These are phyloP conservation scores for Lenzites betulinus DNA, from an alignment of 768 basidiomycete genomes.

Conservation along the genomic window DNA sequence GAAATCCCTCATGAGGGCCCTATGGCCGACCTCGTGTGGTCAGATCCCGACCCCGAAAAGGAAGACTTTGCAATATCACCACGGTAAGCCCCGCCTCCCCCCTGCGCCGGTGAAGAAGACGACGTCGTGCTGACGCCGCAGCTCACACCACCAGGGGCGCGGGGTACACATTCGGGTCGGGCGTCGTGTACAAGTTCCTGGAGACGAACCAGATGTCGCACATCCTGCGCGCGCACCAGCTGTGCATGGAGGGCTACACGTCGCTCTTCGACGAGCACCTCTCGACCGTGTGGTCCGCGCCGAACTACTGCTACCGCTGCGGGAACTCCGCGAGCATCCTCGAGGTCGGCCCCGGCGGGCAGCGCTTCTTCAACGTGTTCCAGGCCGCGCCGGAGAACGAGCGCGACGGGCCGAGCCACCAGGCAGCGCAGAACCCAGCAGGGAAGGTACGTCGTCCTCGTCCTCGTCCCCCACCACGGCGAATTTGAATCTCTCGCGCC, in stretches of 20 bases:
- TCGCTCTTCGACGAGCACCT: slow-evolving; percentile 95
- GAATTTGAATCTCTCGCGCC: no score
- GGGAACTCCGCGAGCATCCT: slow-evolving; percentile 97
- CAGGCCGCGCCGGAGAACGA: slow-evolving; percentile 99
- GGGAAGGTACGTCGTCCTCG: slow-evolving; percentile 69
- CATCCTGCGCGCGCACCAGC: slow-evolving; percentile 96
- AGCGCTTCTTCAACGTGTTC: slow-evolving; percentile 96
- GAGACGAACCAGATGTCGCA: slow-evolving; percentile 96
- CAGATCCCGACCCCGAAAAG: slow-evolving; percentile 98
- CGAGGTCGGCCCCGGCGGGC: slow-evolving; percentile 88
- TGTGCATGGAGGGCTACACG: slow-evolving; percentile 99
- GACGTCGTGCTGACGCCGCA: not conserved
- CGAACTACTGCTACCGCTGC: slow-evolving; percentile 98
- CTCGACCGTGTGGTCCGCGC: slow-evolving; percentile 98
- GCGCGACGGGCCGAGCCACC: slow-evolving; percentile 82
- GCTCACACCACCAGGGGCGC: slow-evolving; percentile 73
- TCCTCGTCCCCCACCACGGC: no score
- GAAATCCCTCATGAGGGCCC: slow-evolving; percentile 99
- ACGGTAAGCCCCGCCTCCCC: slow-evolving; percentile 52
- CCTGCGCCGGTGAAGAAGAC: slow-evolving; percentile 7
- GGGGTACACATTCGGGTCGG: slow-evolving; percentile 97
- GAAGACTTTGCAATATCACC: slow-evolving; percentile 99
- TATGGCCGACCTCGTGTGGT: slow-evolving; percentile 99
- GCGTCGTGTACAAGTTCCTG: slow-evolving; percentile 97
- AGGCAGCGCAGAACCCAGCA: slow-evolving; percentile 67